Conservation (phyloP, 1,284 basidiomycete species). For the Cutaneotrichosporon sp. region DNA sequence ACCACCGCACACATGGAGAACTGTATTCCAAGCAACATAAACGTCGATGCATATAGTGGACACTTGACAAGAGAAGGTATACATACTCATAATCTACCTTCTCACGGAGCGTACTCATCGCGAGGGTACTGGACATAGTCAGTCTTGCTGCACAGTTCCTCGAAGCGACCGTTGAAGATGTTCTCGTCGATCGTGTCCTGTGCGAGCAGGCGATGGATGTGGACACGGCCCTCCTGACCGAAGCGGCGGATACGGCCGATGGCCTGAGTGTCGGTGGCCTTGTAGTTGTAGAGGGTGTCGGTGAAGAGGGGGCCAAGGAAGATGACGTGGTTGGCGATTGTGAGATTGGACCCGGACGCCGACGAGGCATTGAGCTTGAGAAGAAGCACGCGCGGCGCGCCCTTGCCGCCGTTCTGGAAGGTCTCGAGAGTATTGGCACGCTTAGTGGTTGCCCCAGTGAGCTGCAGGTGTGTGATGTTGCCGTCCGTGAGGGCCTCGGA, state of each 20-base stretch:
- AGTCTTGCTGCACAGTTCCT: slow-evolving; percentile 35
- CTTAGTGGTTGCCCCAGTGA: slow-evolving; percentile 72
- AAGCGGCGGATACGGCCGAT: slow-evolving; percentile 84
- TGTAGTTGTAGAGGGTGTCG: slow-evolving; percentile 74
- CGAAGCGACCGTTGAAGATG: slow-evolving; percentile 55
- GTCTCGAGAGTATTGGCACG: slow-evolving; percentile 78
- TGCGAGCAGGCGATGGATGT: slow-evolving; percentile 78
- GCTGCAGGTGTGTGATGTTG: slow-evolving; percentile 74
- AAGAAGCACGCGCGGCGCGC: slow-evolving; percentile 67
- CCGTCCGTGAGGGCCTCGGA: slow-evolving; percentile 74
- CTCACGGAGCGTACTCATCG: background rate
- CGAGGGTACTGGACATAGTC: slow-evolving; percentile 31
- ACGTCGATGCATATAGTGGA: background rate
- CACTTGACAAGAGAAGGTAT: background rate
- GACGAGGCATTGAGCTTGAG: slow-evolving; percentile 92
- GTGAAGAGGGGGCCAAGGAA: slow-evolving; percentile 89
- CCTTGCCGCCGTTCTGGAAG: slow-evolving; percentile 73
- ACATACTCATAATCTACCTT: background rate
- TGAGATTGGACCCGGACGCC: slow-evolving; percentile 89
- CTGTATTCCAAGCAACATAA: too few relatives aligned
- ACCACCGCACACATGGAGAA: too few relatives aligned
- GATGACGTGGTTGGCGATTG: slow-evolving; percentile 89
- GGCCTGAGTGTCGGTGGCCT: slow-evolving; percentile 84
- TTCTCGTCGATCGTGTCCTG: slow-evolving; percentile 82
- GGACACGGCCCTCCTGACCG: slow-evolving; percentile 77